Percentiles rank a stretch among this genome's conserved stretches.
These are phyloP conservation scores for Pyrenochaeta sp. DNA, from an alignment of 2,329 filamentous ascomycete species.

Conservation along the genomic window DNA sequence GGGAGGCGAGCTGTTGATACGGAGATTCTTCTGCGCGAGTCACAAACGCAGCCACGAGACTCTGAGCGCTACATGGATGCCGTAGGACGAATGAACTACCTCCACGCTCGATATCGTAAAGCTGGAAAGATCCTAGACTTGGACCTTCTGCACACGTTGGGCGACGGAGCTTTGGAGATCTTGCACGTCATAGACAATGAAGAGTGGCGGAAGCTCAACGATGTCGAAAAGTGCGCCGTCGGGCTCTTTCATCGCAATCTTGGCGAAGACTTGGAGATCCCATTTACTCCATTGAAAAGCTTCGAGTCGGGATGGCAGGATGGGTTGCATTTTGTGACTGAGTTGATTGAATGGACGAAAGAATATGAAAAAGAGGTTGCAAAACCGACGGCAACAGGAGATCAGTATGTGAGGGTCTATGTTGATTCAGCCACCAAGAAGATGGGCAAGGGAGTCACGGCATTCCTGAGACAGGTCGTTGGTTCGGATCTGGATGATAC, in stretches of 20 bases:
- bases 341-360: constrained; percentile 30
- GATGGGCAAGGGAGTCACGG: constrained; percentile 4
- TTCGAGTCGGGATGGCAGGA: constrained; percentile 26
- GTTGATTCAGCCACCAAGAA: constrained; percentile 11
- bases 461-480: constrained; percentile 8
- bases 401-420: constrained; percentile 37
- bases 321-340: constrained; percentile 34
- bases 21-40: constrained; percentile 32
- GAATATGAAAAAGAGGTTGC: constrained; percentile 28
- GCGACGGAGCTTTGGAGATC: constrained; percentile 20
- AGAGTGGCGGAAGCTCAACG: constrained; percentile 33
- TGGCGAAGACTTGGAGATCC: constrained; percentile 37
- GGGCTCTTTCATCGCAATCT: constrained; percentile 34
- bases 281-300: constrained; percentile 33
- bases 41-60: constrained; percentile 19
- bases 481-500: constrained; percentile 12
- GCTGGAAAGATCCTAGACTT: constrained; percentile 26
- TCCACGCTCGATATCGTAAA: constrained; percentile 27
- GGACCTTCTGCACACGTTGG: constrained; percentile 28
- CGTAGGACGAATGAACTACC: constrained; percentile 27
- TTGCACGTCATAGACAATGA: constrained; percentile 21
- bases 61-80: constrained; percentile 24
- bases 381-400: constrained; percentile 22
- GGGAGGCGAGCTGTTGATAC: constrained; percentile 31
- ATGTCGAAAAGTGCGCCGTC: constrained; percentile 36